Evolutionary conservation across 176 grass and related monocot genomes (phyloP), one percentile per base, ranked within the genome.

Genomic region (Rhipidocladum racemiflorum): DNA sequence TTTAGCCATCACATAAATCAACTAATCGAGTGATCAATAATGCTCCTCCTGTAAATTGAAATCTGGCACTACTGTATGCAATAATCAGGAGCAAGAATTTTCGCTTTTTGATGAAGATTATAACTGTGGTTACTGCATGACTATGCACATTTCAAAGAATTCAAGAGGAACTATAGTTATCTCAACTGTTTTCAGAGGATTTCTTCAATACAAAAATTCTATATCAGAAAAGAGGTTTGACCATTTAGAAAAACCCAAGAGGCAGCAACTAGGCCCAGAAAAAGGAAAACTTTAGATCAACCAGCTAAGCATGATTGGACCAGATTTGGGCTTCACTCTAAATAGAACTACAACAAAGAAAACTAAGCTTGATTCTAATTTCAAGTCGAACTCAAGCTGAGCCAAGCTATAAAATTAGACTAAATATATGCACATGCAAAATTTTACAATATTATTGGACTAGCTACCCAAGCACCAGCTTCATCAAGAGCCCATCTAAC

Each of bases 311-410:
- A 49, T 36, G 28, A 44, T 72, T 18, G 3, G 30, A 35, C 15
- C 35, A 32, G 35, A 46, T 81, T 11, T 25, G 2, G 38, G 13
- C 9, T 61, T 61, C 79, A n/a, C 25, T 24, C 6, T 23, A 12
- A 40, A 53, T 63, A 74, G 18, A 66, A 39, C 1, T 11, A 8
- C 35, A 66, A 21, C 34, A 36, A 18, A 71, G 0, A 1, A 76
- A 30, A 82, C 7, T 70, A 87, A 25, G 9, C 15, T 28, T n/a
- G 20, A 27, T 73, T 86, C 14, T 14, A 55, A 16, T 77, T 76
- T 76, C 27, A 7, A 82, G 43, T 17, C 62, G 12, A 64, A 20
- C n/a, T 72, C 11, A 45, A 66, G 16, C 48, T 56, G 36, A 46
- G 65, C 6, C 27, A 78, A 65, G 27, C 4, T 56, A 78, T 45